phyloP scores from a whole-genome alignment of 305 asterid genomes.

The Fraxinus sp. region DNA sequence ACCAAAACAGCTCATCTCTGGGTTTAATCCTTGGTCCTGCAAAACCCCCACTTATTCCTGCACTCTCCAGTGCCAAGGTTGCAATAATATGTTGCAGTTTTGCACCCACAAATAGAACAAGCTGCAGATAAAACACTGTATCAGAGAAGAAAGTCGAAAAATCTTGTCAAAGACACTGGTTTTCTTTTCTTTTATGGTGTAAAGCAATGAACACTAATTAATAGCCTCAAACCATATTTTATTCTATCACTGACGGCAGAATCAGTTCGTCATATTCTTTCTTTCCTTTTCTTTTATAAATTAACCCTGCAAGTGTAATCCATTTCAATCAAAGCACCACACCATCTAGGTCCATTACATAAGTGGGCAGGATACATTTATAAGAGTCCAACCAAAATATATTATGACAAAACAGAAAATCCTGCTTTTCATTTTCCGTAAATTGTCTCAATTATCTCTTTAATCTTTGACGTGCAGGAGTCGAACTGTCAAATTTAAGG shows the following conservation, averaged over 20 bases:
- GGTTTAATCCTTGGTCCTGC: constrained; percentile 62
- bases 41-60: constrained; percentile 59
- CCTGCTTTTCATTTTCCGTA: background rate
- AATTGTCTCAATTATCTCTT: background rate
- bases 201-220: background rate
- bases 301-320: background rate
- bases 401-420: background rate
- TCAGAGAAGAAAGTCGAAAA: background rate
- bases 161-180: background rate
- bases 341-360: background rate
- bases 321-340: background rate
- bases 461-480: background rate
- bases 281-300: background rate
- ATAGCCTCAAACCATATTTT: background rate
- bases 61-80: constrained; percentile 97
- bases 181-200: background rate
- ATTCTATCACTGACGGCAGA: background rate
- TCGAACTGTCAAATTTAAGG: background rate
- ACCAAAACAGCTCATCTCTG: constrained; percentile 94
- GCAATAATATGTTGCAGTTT: constrained; percentile 95
- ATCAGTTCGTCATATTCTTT: background rate
- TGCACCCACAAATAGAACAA: constrained; percentile 87
- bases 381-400: background rate
- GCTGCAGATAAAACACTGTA: constrained; percentile 46
- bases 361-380: background rate